Evolutionary conservation across 108 stramenopile species (phyloP), one percentile per base, ranked within the genome.

Genomic region (Fistulifera solaris): DNA sequence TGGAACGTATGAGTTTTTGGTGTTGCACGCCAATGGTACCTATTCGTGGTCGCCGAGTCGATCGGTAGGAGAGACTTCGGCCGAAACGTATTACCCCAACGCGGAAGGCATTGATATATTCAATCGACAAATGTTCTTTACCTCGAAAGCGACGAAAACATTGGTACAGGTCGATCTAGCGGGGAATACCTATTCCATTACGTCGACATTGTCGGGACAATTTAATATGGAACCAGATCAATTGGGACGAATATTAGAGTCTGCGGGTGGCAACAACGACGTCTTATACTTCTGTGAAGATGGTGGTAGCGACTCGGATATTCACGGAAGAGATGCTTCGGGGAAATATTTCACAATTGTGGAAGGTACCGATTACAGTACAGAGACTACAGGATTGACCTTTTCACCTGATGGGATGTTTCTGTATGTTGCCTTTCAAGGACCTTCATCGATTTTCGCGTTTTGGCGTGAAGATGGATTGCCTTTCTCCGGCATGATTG

Each of bases 341-440:
- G 17, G 44, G 22, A 68, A 52, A 28, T 72, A 48, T 42, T 55
- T 66, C 25, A 65, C 76, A 8, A 48, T 84, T 23, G 44, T 84
- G 22, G 60, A 78, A 41, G 51, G 45, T 40, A 17, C 39, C 47
- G 50, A 45, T 15, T 18, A 22, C 0, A 73, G 59, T 26, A 35
- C 40, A 0, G 74, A 77, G 31, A 77, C 75, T 1, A 65, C 71
- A 7, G 83, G 83, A 1, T 48, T 80, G 12, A 59, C 83, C 12
- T 77, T 80, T 57, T 77, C 71, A 52, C 76, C 76, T 0, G 72
- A 80, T 60, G 62, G 55, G 7, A 69, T 14, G 0, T 58, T 46
- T 21, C 72, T 84, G 66, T 84, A 78, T 58, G 56, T 69, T 38
- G 73, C 74, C 18, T 73, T 66, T 48, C 83, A 84, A 49, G 42